Evolutionary conservation across 768 basidiomycete genomes (phyloP).

Genomic region (Hericium alpestre): DNA sequence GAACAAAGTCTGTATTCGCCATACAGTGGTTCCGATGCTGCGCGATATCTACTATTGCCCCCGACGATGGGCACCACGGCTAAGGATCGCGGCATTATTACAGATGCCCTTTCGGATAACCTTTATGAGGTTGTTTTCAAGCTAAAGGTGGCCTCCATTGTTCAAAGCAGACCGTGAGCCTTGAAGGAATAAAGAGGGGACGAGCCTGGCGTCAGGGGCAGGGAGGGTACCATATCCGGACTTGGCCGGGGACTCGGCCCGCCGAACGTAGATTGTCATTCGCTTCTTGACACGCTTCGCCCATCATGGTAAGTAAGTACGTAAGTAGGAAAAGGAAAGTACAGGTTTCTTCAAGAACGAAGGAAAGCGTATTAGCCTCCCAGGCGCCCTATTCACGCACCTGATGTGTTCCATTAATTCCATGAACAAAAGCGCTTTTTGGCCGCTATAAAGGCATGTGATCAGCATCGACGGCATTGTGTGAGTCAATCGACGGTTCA

Average conservation of each 20-base stretch:
- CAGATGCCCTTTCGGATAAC: no score
- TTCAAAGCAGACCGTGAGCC: no score
- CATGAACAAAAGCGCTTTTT: neutral
- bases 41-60: no score
- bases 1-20: no score
- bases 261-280: neutral
- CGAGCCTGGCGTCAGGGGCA: neutral
- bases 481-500: neutral
- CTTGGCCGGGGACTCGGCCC: neutral
- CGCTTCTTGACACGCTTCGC: neutral
- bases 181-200: no score
- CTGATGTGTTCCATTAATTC: no score
- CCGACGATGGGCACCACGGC: no score
- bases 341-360: neutral
- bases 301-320: slow-evolving; percentile 1
- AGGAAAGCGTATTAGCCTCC: neutral
- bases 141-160: no score
- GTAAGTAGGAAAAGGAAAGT: slow-evolving; percentile 1
- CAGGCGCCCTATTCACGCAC: neutral
- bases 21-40: no score
- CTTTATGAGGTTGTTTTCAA: no score
- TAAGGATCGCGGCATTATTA: no score
- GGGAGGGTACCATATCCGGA: neutral
- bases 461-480: neutral
- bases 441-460: neutral